Base-by-base conservation (phyloP, 2,329 filamentous ascomycete species). In the Dactylonectria estremocensis region DNA sequence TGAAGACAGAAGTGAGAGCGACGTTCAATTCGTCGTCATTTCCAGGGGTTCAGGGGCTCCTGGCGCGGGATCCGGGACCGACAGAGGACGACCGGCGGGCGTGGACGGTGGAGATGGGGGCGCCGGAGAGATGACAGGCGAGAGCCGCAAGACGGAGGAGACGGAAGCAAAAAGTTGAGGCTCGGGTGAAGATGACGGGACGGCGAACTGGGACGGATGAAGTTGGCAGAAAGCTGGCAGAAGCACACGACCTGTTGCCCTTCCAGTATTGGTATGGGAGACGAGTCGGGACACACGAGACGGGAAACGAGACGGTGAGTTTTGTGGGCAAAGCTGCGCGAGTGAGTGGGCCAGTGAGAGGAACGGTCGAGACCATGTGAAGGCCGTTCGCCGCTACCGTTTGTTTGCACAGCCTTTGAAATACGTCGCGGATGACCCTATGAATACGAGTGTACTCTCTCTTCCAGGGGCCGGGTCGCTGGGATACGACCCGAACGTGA, bases 181-280 rank as follows among this genome's bases (percentile, higher is more conserved):
- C 56, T 61, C 56, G 35, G 57, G 18, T 57, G 49, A 50, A n/a
- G 60, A 60, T 18, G 57, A 66, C 40, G 48, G 55, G 53, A 57
- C n/a, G 54, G 18, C n/a, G 53, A 69, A 28, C 24, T 45, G 64
- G 64, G 50, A 63, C 40, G 65, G 52, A 64, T 71, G 72, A 72
- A 69, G 73, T 70, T 69, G 68, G 56, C 60, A 67, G 70, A 70
- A 70, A 5, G 24, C 7, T 28, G 24, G 24, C 4, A 28, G 24
- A 28, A 72, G 79, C 80, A 82, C 80, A 80, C 80, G 80, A 82
- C 78, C 79, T 79, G 68, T 81, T 82, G 67, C 80, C 80, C 69
- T 79, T 80, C 76, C 74, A 71, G 78, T 75, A 28, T 28, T 28
- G 24, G 24, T 28, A 28, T 28, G 24, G 24, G 24, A 28, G 24